Evolutionary conservation across 139 green algal genomes (phyloP).

Genomic region (Closterium sp.): DNA sequence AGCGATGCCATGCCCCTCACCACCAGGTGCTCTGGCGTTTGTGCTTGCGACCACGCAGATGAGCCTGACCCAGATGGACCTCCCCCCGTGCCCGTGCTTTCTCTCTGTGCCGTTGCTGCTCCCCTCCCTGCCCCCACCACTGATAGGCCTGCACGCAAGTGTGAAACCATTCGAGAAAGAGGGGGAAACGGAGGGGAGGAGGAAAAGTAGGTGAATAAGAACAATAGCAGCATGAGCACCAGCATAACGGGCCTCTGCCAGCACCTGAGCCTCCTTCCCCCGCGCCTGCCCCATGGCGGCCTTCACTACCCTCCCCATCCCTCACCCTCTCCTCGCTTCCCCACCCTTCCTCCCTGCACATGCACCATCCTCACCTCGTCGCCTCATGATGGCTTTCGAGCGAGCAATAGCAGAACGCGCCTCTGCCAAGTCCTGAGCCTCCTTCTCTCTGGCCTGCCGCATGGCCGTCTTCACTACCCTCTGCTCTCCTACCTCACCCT

Average conservation of each 20-base stretch:
- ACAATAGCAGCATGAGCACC: no score
- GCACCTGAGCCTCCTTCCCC: not conserved
- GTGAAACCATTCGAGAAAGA: not conserved
- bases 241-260: not conserved
- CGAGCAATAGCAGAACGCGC: no score
- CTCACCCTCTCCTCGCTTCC: no score
- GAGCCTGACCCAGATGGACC: not conserved
- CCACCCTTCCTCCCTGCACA: no score
- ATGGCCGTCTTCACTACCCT: no score
- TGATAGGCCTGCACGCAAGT: not conserved
- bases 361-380: no score
- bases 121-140: not conserved
- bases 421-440: no score
- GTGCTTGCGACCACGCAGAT: not conserved
- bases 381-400: no score
- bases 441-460: no score
- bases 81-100: not conserved
- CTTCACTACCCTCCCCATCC: no score
- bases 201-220: not conserved
- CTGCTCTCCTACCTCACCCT: no score
- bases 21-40: not conserved
- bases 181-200: no score
- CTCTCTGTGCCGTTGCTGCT: not conserved
- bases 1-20: not conserved
- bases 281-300: not conserved